These are phyloP conservation scores for Aspergillus biplanus DNA, from an alignment of 495 filamentous ascomycete genomes.

Conservation along the genomic window DNA sequence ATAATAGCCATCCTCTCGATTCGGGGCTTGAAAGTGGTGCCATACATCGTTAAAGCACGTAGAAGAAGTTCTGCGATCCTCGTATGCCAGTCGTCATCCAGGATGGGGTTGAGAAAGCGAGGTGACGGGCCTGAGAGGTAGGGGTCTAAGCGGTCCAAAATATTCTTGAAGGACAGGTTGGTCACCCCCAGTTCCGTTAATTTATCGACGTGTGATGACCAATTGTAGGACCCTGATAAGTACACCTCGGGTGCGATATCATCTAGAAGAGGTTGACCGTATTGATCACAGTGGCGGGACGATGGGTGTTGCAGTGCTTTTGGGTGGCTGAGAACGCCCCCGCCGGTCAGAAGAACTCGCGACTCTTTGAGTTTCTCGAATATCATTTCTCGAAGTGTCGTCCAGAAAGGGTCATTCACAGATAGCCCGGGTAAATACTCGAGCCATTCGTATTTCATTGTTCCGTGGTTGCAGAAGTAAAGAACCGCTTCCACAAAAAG, in stretches of 20 bases:
- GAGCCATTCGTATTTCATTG: not conserved
- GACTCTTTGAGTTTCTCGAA: not conserved
- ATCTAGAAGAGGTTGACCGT: not conserved
- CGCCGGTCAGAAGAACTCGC: not conserved
- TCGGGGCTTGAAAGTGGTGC: not conserved
- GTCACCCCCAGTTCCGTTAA: conserved; percentile 1
- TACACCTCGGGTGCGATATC: not conserved
- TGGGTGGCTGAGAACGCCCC: not conserved
- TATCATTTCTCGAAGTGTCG: not conserved
- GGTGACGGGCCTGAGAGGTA: not conserved
- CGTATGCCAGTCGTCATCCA: conserved; percentile 12
- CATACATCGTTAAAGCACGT: not conserved
- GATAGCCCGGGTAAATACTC: conserved; percentile 1
- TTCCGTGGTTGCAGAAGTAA: not conserved
- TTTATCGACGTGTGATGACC: not conserved
- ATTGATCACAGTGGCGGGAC: not conserved
- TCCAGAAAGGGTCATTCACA: not conserved
- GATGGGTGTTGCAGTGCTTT: not conserved
- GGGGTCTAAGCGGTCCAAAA: not conserved
- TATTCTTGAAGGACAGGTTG: not conserved
- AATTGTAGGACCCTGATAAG: conserved; percentile 2
- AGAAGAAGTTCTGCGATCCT: not conserved
- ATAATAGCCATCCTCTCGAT: not conserved
- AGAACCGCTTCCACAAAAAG: conserved; percentile 3
- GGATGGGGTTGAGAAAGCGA: not conserved